Evolutionary conservation across 805 yeast genomes (phyloP).

Genomic region (Ogataea ganodermae): DNA sequence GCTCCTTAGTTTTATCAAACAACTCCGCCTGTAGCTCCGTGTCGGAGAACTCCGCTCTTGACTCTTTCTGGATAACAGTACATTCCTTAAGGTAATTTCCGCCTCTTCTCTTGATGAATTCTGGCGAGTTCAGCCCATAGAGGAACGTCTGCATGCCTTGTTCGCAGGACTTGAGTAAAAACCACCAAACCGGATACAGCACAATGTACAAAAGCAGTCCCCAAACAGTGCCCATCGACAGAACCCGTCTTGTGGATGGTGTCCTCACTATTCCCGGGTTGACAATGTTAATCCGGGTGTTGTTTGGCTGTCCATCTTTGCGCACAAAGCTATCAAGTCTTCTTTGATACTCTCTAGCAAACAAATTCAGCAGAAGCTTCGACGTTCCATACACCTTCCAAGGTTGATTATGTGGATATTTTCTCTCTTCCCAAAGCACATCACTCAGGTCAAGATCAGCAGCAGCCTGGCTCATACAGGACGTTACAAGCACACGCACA

Average conservation of each 20-base stretch:
- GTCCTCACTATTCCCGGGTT: slow-evolving; percentile 94
- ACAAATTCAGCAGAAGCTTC: slow-evolving; percentile 72
- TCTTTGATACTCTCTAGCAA: slow-evolving; percentile 78
- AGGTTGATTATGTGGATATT: slow-evolving; percentile 64
- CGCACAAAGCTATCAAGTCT: slow-evolving; percentile 59
- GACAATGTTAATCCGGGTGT: slow-evolving; percentile 69
- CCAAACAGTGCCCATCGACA: slow-evolving; percentile 72
- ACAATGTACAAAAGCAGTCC: slow-evolving; percentile 63
- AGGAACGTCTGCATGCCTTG: slow-evolving; percentile 82
- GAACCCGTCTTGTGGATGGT: slow-evolving; percentile 75
- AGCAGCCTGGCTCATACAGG: slow-evolving; percentile 76
- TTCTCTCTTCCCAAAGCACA: slow-evolving; percentile 58
- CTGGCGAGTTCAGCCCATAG: slow-evolving; percentile 71
- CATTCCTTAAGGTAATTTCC: slow-evolving; percentile 79
- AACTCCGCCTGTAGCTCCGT: slow-evolving; percentile 64
- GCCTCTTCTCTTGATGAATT: slow-evolving; percentile 59
- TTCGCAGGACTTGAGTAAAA: slow-evolving; percentile 70
- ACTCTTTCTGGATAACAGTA: slow-evolving; percentile 46
- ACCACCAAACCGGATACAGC: slow-evolving; percentile 80
- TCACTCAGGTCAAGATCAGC: slow-evolving; percentile 66
- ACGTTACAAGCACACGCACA: slow-evolving; percentile 76
- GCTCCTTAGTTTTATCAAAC: slow-evolving; percentile 59
- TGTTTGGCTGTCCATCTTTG: slow-evolving; percentile 69
- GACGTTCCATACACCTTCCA: slow-evolving; percentile 82
- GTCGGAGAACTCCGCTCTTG: slow-evolving; percentile 58